phyloP scores from a whole-genome alignment of 2,329 filamentous ascomycete species.

The Fusarium avenaceum region DNA sequence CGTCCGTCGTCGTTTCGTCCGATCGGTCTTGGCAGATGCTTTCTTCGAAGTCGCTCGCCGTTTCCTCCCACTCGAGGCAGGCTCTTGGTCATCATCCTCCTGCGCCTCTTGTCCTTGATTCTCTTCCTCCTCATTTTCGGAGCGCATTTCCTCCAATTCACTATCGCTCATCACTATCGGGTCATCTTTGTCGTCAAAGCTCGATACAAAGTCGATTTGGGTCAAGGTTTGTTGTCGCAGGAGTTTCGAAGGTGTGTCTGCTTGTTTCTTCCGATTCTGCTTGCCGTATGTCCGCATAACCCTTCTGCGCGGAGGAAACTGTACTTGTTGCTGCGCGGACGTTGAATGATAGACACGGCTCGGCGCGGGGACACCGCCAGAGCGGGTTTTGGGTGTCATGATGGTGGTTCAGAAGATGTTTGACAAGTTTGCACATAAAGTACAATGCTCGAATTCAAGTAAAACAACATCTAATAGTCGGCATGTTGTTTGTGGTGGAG shows the following conservation, averaged over 20 bases:
- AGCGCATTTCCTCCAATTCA: slow-evolving; percentile 44
- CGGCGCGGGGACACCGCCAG: slow-evolving; percentile 54
- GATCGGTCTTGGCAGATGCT: slow-evolving; percentile 23
- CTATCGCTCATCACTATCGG: slow-evolving; percentile 49
- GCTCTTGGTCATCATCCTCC: slow-evolving; percentile 39
- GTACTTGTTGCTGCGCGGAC: slow-evolving; percentile 55
- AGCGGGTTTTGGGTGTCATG: slow-evolving; percentile 57
- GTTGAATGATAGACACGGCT: slow-evolving; percentile 57
- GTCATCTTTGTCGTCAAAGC: slow-evolving; percentile 51
- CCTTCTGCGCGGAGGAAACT: slow-evolving; percentile 55
- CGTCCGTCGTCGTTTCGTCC: slow-evolving; percentile 49
- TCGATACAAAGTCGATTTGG: slow-evolving; percentile 58
- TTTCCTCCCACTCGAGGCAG: slow-evolving; percentile 46
- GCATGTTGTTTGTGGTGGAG: slow-evolving; percentile 21
- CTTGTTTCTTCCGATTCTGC: slow-evolving; percentile 41
- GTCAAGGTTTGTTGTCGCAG: slow-evolving; percentile 60
- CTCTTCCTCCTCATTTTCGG: slow-evolving; percentile 39
- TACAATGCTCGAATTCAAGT: not conserved
- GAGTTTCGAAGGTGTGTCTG: slow-evolving; percentile 31
- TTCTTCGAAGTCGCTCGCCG: slow-evolving; percentile 34
- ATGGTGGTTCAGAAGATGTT: not conserved
- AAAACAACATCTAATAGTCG: slow-evolving; percentile 1
- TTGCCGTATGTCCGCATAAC: slow-evolving; percentile 55
- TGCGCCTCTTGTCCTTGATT: slow-evolving; percentile 28
- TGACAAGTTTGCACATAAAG: not conserved